These are phyloP conservation scores for Metschnikowia peoriensis DNA, from an alignment of 805 yeast genomes.

Conservation along the genomic window DNA sequence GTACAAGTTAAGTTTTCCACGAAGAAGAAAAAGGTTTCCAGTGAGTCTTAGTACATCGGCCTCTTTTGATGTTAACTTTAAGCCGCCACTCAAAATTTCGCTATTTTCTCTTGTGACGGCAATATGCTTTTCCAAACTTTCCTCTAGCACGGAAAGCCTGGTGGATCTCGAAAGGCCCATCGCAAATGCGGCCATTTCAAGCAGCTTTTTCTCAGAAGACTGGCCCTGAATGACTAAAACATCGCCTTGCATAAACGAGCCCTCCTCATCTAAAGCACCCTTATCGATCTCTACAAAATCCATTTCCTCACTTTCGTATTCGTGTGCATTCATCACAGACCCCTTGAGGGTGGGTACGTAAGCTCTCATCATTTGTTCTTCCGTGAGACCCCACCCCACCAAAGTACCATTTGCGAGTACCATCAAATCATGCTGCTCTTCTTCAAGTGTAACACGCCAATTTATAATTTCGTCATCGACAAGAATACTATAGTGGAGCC, in stretches of 20 bases:
- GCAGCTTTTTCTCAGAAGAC: slow-evolving; percentile 41
- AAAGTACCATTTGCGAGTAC: slow-evolving; percentile 75
- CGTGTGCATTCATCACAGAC: slow-evolving; percentile 43
- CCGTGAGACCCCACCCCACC: slow-evolving; percentile 80
- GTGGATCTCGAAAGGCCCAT: slow-evolving; percentile 87
- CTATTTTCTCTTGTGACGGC: slow-evolving; percentile 61
- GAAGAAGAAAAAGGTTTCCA: slow-evolving; percentile 68
- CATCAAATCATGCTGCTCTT: slow-evolving; percentile 51
- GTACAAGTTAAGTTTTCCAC: slow-evolving; percentile 83
- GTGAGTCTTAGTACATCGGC: slow-evolving; percentile 65
- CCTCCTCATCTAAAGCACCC: slow-evolving; percentile 27
- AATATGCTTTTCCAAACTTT: slow-evolving; percentile 67
- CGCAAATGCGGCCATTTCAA: slow-evolving; percentile 86
- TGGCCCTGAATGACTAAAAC: slow-evolving; percentile 62
- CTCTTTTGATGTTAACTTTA: slow-evolving; percentile 42
- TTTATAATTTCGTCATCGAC: slow-evolving; percentile 70
- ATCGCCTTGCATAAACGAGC: slow-evolving; percentile 60
- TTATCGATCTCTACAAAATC: slow-evolving; percentile 59
- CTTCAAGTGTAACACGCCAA: slow-evolving; percentile 31
- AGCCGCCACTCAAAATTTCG: slow-evolving; percentile 64
- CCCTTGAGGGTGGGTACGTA: slow-evolving; percentile 52
- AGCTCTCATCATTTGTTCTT: slow-evolving; percentile 44
- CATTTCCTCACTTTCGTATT: slow-evolving; percentile 79
- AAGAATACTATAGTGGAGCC: slow-evolving; percentile 23
- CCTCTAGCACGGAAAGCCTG: slow-evolving; percentile 75